These are phyloP conservation scores for Termitomyces sp. DNA, from an alignment of 768 basidiomycete genomes.

Conservation along the genomic window DNA sequence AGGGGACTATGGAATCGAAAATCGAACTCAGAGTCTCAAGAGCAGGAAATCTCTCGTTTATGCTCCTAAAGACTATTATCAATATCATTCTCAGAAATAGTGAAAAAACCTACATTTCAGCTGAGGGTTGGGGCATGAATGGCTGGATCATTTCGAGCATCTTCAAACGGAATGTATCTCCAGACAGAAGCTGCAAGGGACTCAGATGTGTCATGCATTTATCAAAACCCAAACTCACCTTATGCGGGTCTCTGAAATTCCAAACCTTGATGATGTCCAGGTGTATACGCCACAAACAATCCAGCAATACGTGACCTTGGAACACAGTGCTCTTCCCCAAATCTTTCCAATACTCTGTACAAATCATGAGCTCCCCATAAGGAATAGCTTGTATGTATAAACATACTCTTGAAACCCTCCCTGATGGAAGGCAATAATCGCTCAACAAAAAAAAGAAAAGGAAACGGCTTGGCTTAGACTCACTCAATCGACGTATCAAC, in stretches of 20 bases:
- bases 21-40: neutral
- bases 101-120: neutral
- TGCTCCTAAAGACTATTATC: neutral
- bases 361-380: neutral
- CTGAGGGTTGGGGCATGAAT: neutral
- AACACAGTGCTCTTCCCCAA: conserved; percentile 2
- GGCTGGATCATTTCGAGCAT: neutral
- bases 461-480: neutral
- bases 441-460: neutral
- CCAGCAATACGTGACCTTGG: neutral
- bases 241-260: conserved; percentile 20
- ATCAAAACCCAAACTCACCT: conserved; percentile 1
- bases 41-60: neutral
- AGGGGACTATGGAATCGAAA: neutral
- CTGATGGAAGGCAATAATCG: neutral
- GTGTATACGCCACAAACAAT: conserved; percentile 9
- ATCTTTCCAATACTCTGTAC: conserved; percentile 9
- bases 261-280: conserved; percentile 18
- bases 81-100: neutral
- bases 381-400: too few species aligned
- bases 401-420: neutral
- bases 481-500: neutral
- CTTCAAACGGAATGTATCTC: neutral
- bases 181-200: neutral
- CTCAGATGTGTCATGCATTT: neutral